These are phyloP conservation scores for Chenopodium quinoa DNA, from an alignment of 148 eudicot genomes.

Conservation along the genomic window DNA sequence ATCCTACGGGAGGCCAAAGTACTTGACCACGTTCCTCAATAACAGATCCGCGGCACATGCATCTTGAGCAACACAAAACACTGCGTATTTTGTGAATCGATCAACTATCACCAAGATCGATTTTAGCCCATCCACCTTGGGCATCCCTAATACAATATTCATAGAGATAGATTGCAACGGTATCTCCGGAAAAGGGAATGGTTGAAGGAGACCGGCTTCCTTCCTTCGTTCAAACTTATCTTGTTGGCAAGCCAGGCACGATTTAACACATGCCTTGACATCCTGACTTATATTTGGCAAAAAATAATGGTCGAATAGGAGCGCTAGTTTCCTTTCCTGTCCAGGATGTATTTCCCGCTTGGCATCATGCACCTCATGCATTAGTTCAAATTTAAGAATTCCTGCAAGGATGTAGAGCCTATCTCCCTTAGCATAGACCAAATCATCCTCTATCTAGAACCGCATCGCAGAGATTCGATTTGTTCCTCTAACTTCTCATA, in stretches of 20 bases:
- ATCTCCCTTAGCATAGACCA: too few relatives aligned
- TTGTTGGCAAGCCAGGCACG: neutral
- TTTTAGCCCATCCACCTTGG: neutral
- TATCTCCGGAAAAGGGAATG: neutral
- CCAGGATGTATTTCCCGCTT: neutral
- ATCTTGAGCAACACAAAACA: neutral
- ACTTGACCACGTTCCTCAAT: too few relatives aligned
- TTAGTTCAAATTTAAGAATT: too few relatives aligned
- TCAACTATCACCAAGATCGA: neutral
- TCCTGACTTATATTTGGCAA: neutral
- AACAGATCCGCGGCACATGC: neutral
- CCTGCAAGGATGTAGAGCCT: too few relatives aligned
- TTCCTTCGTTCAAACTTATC: neutral
- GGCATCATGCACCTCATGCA: neutral
- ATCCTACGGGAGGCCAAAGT: too few relatives aligned
- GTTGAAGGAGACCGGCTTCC: neutral
- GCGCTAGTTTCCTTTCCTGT: neutral
- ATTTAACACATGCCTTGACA: neutral
- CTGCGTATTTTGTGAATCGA: neutral
- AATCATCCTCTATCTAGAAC: too few relatives aligned
- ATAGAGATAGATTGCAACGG: neutral
- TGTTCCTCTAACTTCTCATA: too few relatives aligned
- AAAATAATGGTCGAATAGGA: neutral
- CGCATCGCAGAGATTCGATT: too few relatives aligned
- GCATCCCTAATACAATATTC: neutral